Evolutionary conservation across 306 rosid genomes (phyloP).

Genomic region (Acacia crassicarpa): DNA sequence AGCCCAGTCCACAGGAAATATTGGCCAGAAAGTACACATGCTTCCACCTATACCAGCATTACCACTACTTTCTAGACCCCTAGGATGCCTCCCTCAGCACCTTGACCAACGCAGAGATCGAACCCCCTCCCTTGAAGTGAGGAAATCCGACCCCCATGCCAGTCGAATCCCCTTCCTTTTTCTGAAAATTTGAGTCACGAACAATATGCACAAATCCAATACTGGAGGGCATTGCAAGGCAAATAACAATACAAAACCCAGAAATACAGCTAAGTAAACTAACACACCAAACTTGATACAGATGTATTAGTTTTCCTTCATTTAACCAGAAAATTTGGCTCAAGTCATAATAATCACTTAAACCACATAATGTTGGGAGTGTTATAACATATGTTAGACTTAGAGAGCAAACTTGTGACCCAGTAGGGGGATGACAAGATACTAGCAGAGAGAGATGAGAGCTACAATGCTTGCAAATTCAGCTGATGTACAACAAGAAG

Average conservation of each 20-base stretch:
- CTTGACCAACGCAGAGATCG: no score
- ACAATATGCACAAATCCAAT: neutral
- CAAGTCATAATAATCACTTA: constrained; percentile 21
- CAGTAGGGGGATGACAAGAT: constrained; percentile 16
- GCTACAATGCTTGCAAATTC: constrained; percentile 55
- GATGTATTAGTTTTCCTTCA: neutral
- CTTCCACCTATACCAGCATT: no score
- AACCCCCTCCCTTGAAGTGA: no score
- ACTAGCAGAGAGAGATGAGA: constrained; percentile 8
- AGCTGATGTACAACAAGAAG: constrained; percentile 63
- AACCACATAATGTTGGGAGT: constrained; percentile 35
- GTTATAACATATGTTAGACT: constrained; percentile 59
- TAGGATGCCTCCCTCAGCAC: no score
- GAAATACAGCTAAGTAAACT: neutral
- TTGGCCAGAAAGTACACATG: no score
- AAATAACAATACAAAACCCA: neutral
- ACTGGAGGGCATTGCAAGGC: neutral
- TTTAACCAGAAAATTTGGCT: neutral
- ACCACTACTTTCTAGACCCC: no score
- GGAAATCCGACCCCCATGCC: no score
- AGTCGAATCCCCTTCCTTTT: no score
- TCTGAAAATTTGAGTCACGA: neutral
- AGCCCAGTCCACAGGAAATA: no score
- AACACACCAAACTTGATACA: neutral
- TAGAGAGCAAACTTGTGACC: constrained; percentile 46